Evolutionary conservation across 192 early-diverging fungal genomes (phyloP).

Genomic region (Linnemannia schmuckeri): DNA sequence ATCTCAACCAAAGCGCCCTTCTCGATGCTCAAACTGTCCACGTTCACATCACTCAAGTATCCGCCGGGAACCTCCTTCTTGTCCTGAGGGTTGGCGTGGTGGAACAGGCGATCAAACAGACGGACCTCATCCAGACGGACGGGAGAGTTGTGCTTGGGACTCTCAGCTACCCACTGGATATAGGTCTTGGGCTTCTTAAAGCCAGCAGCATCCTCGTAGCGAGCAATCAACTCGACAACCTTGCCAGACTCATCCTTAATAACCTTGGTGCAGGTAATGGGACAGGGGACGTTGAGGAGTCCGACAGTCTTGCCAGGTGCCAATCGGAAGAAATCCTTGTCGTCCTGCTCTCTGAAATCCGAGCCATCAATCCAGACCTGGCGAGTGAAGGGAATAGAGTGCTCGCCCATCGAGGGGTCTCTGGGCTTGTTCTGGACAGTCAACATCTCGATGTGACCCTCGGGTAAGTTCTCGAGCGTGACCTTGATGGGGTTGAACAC

Average conservation of each 20-base stretch:
- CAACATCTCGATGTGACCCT: slow-evolving; percentile 83
- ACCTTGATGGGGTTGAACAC: slow-evolving; percentile 91
- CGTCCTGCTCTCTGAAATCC: slow-evolving; percentile 95
- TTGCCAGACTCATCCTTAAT: slow-evolving; percentile 85
- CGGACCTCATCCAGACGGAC: slow-evolving; percentile 86
- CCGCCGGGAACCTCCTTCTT: slow-evolving; percentile 88
- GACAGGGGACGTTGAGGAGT: slow-evolving; percentile 85
- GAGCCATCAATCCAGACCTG: slow-evolving; percentile 95
- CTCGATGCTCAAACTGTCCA: slow-evolving; percentile 77
- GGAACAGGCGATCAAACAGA: slow-evolving; percentile 90
- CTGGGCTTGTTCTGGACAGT: slow-evolving; percentile 91
- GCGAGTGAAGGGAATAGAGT: slow-evolving; percentile 90
- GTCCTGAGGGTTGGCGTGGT: slow-evolving; percentile 88
- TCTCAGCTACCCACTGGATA: slow-evolving; percentile 98
- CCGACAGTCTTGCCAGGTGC: slow-evolving; percentile 96
- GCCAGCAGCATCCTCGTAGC: slow-evolving; percentile 77
- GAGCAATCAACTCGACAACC: slow-evolving; percentile 84
- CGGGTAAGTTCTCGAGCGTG: slow-evolving; percentile 91
- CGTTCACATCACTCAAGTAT: slow-evolving; percentile 91
- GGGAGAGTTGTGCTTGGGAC: slow-evolving; percentile 84
- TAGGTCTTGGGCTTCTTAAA: slow-evolving; percentile 94
- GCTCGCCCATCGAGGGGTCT: slow-evolving; percentile 88
- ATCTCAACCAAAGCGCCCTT: slow-evolving; percentile 85
- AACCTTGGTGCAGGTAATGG: slow-evolving; percentile 88
- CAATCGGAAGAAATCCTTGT: slow-evolving; percentile 96